A percentile compares a stretch with the other conserved stretches of the same genome.
phyloP scores from a whole-genome alignment of 2,329 filamentous ascomycete genomes.

The Niveomyces coronatus region DNA sequence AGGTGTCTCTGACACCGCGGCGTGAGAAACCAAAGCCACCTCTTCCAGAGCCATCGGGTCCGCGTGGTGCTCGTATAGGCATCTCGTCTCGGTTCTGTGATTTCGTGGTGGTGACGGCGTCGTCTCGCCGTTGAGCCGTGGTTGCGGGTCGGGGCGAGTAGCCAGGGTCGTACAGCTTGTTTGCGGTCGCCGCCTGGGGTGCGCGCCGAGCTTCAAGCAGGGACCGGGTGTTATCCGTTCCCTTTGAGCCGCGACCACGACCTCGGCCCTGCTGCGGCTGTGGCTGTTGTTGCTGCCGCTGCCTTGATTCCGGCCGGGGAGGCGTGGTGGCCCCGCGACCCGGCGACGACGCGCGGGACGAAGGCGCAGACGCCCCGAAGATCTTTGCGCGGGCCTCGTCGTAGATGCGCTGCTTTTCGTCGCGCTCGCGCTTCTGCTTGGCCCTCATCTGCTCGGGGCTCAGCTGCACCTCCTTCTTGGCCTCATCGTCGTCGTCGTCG shows the following conservation, averaged over 20 bases:
- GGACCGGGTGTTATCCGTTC: conserved; percentile 22
- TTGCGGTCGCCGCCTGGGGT: conserved; percentile 13
- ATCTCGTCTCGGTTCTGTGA: conserved; percentile 54
- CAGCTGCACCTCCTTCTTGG: conserved; percentile 48
- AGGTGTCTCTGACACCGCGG: conserved; percentile 46
- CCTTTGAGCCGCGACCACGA: conserved; percentile 30
- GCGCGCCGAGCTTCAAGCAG: conserved; percentile 3
- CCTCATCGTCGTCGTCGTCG: conserved; percentile 56
- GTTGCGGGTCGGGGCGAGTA: conserved; percentile 56
- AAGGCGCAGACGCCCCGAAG: conserved; percentile 54
- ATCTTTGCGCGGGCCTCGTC: conserved; percentile 82
- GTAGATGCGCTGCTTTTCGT: conserved; percentile 85
- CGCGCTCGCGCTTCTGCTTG: conserved; percentile 67
- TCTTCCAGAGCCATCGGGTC: conserved; percentile 66
- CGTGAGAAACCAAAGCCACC: conserved; percentile 68
- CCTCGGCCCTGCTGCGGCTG: conserved; percentile 36
- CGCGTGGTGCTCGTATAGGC: conserved; percentile 62
- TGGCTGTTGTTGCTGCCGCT: conserved; percentile 30
- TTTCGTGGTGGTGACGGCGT: conserved; percentile 25
- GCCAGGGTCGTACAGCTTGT: conserved; percentile 66
- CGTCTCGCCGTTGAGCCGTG: conserved; percentile 31
- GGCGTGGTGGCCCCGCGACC: conserved; percentile 42
- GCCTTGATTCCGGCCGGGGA: conserved; percentile 31
- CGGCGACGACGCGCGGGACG: conserved; percentile 51
- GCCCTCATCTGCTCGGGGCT: conserved; percentile 68